phyloP scores from a whole-genome alignment of 2,329 filamentous ascomycete species.

The Rhinocladiella similis region DNA sequence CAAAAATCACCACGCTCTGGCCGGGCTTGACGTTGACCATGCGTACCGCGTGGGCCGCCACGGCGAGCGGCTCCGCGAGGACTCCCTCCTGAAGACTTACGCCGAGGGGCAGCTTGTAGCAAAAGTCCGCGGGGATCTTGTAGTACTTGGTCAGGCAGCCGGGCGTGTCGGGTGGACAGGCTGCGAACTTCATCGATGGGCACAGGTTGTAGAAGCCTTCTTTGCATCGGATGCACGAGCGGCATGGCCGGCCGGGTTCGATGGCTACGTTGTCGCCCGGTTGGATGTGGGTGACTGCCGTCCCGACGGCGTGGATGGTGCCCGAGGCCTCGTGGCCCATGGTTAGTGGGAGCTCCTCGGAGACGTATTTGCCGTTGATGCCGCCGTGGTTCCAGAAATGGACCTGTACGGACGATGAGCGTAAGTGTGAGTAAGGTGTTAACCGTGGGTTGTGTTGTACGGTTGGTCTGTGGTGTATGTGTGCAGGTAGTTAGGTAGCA shows the following conservation, averaged over 20 bases:
- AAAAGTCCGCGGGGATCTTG: constrained; percentile 39
- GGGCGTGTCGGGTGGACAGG: constrained; percentile 38
- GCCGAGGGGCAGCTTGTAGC: constrained; percentile 39
- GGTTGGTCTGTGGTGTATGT: too few species aligned
- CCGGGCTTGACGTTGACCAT: constrained; percentile 42
- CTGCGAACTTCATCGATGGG: constrained; percentile 41
- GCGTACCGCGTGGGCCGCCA: constrained; percentile 48
- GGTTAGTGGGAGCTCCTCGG: constrained; percentile 30
- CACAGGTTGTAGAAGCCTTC: constrained; percentile 45
- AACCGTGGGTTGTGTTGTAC: too few species aligned
- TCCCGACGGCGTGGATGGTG: constrained; percentile 32
- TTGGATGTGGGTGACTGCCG: constrained; percentile 28
- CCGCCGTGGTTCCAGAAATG: constrained; percentile 43
- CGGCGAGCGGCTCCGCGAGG: constrained; percentile 50
- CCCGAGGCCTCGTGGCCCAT: constrained; percentile 40
- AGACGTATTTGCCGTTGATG: constrained; percentile 34
- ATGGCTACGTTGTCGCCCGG: constrained; percentile 38
- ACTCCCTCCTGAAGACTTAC: constrained; percentile 45
- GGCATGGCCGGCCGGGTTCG: constrained; percentile 40
- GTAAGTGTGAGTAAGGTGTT: neutral
- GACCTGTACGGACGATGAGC: constrained; percentile 31
- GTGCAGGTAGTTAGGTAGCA: too few species aligned
- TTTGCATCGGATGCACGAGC: constrained; percentile 37
- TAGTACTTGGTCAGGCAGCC: constrained; percentile 43
- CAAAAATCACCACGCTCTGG: constrained; percentile 41